Evolutionary conservation across 306 rosid genomes (phyloP).

Genomic region (Quercus cerris): DNA sequence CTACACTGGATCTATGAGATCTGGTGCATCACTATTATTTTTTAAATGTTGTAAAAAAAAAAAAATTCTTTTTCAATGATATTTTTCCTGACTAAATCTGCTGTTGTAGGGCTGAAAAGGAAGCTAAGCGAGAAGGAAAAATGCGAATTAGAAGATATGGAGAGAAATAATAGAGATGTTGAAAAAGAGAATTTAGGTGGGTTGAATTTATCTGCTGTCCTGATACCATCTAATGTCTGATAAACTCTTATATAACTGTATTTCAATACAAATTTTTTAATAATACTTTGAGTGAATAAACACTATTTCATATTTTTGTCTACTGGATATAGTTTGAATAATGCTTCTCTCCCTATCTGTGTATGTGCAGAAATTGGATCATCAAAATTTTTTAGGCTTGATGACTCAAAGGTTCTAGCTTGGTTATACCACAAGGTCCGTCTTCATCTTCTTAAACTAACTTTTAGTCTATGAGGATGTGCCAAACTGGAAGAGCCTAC

Average conservation of each 20-base stretch:
- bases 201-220: too few species aligned
- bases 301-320: background rate
- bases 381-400: slow-evolving; percentile 77
- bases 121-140: too few species aligned
- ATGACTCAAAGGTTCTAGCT: slow-evolving; percentile 76
- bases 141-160: too few species aligned
- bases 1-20: too few species aligned
- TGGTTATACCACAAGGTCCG: slow-evolving; percentile 85
- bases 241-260: background rate
- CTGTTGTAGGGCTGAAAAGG: too few species aligned
- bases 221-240: background rate
- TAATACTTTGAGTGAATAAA: background rate
- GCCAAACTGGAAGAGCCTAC: background rate
- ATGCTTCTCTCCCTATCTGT: slow-evolving; percentile 14
- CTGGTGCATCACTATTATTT: too few species aligned
- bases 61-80: too few species aligned
- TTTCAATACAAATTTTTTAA: background rate
- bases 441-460: slow-evolving; percentile 7
- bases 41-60: too few species aligned
- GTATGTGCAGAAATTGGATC: slow-evolving; percentile 75
- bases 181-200: too few species aligned
- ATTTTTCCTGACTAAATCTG: too few species aligned
- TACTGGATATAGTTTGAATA: background rate
- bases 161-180: too few species aligned
- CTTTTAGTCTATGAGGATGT: slow-evolving; percentile 4